These are phyloP conservation scores for Ricinus communis DNA, from an alignment of 345 rosid genomes.

Conservation along the genomic window DNA sequence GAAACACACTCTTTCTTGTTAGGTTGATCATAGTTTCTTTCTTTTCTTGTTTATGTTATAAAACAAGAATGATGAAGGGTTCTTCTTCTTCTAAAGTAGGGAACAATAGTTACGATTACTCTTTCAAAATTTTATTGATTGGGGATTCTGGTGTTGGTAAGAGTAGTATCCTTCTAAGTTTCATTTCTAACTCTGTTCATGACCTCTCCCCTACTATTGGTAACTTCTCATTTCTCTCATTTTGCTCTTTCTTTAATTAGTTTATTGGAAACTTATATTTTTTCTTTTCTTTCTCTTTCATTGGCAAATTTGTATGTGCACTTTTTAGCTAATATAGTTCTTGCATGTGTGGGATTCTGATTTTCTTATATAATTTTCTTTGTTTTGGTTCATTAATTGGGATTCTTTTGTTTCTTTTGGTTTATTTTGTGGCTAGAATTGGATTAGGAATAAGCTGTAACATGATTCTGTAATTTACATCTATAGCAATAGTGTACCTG, in stretches of 20 bases:
- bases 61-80: slow-evolving; percentile 22
- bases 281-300: not conserved
- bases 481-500: no score
- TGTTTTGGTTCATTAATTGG: not conserved
- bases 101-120: slow-evolving; percentile 64
- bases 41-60: not conserved
- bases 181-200: slow-evolving; percentile 66
- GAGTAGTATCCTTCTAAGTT: slow-evolving; percentile 82
- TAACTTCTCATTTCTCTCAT: slow-evolving; percentile 30
- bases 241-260: not conserved
- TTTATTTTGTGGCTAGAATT: not conserved
- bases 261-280: not conserved
- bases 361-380: not conserved
- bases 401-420: not conserved
- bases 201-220: slow-evolving; percentile 91
- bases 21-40: not conserved
- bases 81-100: slow-evolving; percentile 47
- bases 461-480: not conserved
- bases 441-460: not conserved
- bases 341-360: not conserved
- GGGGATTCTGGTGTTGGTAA: slow-evolving; percentile 99
- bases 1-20: not conserved
- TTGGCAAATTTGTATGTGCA: not conserved
- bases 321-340: not conserved
- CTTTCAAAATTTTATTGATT: slow-evolving; percentile 86